Evolutionary conservation across 495 filamentous ascomycete genomes (phyloP).

Genomic region (Penicillium verhagenii): DNA sequence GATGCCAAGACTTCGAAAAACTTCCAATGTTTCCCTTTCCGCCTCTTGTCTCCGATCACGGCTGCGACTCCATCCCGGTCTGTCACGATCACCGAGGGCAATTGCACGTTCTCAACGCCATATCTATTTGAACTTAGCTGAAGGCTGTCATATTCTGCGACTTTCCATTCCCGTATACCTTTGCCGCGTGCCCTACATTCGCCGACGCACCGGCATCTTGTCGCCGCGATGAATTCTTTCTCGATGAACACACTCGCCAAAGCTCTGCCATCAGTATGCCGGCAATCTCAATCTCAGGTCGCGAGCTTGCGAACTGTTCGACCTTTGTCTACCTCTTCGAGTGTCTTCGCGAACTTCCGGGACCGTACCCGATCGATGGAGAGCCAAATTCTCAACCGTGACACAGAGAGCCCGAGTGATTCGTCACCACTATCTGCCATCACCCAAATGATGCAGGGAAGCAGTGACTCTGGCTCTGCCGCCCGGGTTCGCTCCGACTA

Average conservation of each 20-base stretch:
- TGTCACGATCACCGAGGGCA: not conserved
- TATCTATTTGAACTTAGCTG: not conserved
- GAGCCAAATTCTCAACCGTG: conserved; percentile 31
- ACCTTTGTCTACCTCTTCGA: conserved; percentile 30
- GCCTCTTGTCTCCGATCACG: conserved; percentile 35
- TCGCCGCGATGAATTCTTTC: conserved; percentile 36
- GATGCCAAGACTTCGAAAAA: conserved; percentile 48
- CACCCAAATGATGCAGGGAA: conserved; percentile 34
- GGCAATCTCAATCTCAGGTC: conserved; percentile 27
- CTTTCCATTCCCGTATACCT: not conserved
- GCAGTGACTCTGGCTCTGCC: conserved; percentile 8
- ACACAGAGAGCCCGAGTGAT: conserved; percentile 13
- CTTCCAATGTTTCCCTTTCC: conserved; percentile 41
- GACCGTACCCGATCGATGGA: conserved; percentile 27
- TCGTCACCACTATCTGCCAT: conserved; percentile 34
- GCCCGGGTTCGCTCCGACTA: conserved; percentile 28
- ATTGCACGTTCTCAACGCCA: not conserved
- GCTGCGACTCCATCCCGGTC: conserved; percentile 9
- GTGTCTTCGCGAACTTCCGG: conserved; percentile 12
- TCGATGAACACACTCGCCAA: conserved; percentile 35
- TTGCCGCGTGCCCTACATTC: not conserved
- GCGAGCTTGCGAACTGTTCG: conserved; percentile 19
- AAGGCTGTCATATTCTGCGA: not conserved
- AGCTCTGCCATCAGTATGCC: conserved; percentile 34
- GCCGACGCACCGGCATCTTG: conserved; percentile 12